phyloP scores from a whole-genome alignment of 768 basidiomycete species.

The Leccinum ochraceum region DNA sequence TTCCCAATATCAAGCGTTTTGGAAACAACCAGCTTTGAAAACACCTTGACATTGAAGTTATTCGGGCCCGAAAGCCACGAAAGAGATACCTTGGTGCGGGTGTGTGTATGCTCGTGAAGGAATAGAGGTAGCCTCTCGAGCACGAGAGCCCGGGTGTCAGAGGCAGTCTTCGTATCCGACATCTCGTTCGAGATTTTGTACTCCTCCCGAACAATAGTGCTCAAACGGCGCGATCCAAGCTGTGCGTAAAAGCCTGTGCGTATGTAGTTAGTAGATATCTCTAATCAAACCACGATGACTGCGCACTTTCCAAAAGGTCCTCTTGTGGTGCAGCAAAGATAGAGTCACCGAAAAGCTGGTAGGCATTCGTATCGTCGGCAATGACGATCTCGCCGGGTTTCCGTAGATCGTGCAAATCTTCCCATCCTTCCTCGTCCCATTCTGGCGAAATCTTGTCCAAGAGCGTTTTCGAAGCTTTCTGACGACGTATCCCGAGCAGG shows the following conservation, averaged over 20 bases:
- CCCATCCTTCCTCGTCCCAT: slow-evolving; percentile 73
- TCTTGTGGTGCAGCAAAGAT: slow-evolving; percentile 86
- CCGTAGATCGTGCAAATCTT: slow-evolving; percentile 70
- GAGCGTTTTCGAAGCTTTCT: slow-evolving; percentile 32
- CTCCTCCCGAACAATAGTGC: slow-evolving; percentile 73
- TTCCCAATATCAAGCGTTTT: slow-evolving; percentile 60
- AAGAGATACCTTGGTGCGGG: slow-evolving; percentile 58
- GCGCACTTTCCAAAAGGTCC: slow-evolving; percentile 80
- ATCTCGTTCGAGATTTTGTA: slow-evolving; percentile 62
- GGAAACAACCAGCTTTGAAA: slow-evolving; percentile 60
- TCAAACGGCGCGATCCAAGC: slow-evolving; percentile 76
- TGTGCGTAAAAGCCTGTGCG: slow-evolving; percentile 66
- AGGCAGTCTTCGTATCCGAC: slow-evolving; percentile 45
- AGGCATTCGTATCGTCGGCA: slow-evolving; percentile 82
- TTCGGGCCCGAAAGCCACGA: slow-evolving; percentile 62
- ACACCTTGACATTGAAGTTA: slow-evolving; percentile 73
- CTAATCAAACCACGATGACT: background rate
- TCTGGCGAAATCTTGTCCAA: slow-evolving; percentile 27
- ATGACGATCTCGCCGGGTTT: slow-evolving; percentile 72
- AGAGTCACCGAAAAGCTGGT: slow-evolving; percentile 75
- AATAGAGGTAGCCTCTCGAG: slow-evolving; percentile 88
- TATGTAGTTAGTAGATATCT: background rate
- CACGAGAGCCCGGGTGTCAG: slow-evolving; percentile 59
- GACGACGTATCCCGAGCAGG: slow-evolving; percentile 72
- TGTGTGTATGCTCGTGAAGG: slow-evolving; percentile 83